A percentile compares a stretch with the other conserved stretches of the same genome.
These are phyloP conservation scores for Knufia petricola DNA, from an alignment of 2,329 filamentous ascomycete species.

Conservation along the genomic window DNA sequence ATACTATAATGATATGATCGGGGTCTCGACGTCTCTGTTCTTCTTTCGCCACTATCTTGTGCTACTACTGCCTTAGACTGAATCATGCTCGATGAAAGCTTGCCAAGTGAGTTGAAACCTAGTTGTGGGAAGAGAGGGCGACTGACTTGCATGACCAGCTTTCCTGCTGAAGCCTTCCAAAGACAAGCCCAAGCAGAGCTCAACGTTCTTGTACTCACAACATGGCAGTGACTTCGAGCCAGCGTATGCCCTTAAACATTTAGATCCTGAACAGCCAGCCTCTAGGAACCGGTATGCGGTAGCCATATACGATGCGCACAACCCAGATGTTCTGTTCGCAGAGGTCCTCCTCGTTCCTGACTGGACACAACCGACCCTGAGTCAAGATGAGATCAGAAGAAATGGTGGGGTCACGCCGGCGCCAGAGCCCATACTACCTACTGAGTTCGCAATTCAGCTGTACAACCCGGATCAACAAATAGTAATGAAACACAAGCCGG, in stretches of 20 bases:
- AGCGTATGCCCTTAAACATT: constrained; percentile 69
- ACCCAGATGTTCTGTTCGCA: constrained; percentile 71
- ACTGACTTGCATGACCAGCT: constrained; percentile 28
- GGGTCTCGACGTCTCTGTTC: background rate
- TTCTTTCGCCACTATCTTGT: background rate
- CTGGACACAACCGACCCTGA: constrained; percentile 74
- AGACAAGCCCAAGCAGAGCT: constrained; percentile 34
- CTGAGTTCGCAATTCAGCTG: constrained; percentile 71
- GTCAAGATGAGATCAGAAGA: constrained; percentile 65
- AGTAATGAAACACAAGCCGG: constrained; percentile 55
- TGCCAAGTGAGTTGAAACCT: constrained; percentile 53
- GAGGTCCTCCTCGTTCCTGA: constrained; percentile 77
- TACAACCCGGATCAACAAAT: constrained; percentile 90
- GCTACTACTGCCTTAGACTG: background rate
- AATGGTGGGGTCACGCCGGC: constrained; percentile 56
- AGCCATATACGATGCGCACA: constrained; percentile 73
- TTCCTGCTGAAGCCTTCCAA: constrained; percentile 51
- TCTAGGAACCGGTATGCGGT: constrained; percentile 78
- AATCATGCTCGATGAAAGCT: constrained; percentile 56
- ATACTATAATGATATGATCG: background rate
- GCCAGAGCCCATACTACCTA: constrained; percentile 64
- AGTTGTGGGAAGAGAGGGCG: background rate
- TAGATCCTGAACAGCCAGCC: constrained; percentile 58
- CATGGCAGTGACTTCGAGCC: constrained; percentile 72
- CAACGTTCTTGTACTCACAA: constrained; percentile 43